phyloP scores from a whole-genome alignment of 139 green algal species.

The Chlorella vulgaris region DNA sequence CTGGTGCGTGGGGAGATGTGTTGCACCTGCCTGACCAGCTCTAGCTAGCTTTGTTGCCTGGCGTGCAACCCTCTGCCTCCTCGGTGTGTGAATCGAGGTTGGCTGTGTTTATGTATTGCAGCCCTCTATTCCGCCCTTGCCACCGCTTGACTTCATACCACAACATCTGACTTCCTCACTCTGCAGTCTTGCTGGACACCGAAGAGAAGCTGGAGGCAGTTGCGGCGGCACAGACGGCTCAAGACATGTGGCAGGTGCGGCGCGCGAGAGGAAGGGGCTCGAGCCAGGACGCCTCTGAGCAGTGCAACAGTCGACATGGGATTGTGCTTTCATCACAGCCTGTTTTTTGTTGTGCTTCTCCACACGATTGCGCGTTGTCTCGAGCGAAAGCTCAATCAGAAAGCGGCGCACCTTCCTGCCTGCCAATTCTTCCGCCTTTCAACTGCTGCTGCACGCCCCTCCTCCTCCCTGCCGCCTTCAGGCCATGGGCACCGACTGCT shows the following conservation, averaged over 20 bases:
- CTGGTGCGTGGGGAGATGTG: neutral
- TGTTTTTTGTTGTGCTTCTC: no score
- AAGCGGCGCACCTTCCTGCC: neutral
- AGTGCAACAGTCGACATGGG: neutral
- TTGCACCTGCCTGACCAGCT: neutral
- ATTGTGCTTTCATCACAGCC: neutral
- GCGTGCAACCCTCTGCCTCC: neutral
- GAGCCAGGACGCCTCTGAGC: neutral
- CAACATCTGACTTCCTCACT: neutral
- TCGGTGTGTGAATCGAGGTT: neutral
- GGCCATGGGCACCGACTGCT: slow-evolving; percentile 76
- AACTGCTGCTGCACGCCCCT: neutral
- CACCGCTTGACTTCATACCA: neutral
- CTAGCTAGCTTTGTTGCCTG: neutral
- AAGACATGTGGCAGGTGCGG: slow-evolving; percentile 79
- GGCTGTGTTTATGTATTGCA: neutral
- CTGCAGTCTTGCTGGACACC: slow-evolving; percentile 56
- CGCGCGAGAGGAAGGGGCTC: no score
- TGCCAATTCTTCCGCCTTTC: neutral
- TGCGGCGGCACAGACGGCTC: slow-evolving; percentile 52
- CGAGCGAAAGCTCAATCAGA: no score
- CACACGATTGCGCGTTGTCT: no score
- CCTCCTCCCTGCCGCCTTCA: neutral
- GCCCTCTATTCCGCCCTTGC: neutral
- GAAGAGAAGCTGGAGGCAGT: slow-evolving; percentile 54